These are phyloP conservation scores for Biscutella laevigata DNA, from an alignment of 441 rosid species.

Conservation along the genomic window DNA sequence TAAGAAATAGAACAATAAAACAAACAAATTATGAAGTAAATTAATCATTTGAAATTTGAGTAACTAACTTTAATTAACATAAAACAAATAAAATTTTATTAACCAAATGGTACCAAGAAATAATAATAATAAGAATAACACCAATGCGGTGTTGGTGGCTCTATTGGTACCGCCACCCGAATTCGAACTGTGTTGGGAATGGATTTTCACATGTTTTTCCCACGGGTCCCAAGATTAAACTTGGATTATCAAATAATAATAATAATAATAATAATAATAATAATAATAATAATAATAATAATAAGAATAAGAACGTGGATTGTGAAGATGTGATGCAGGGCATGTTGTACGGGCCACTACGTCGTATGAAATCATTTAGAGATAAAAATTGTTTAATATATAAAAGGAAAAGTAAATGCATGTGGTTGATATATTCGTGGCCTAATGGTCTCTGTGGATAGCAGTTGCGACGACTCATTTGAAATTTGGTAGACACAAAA, in stretches of 20 bases:
- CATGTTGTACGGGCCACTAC: conserved; percentile 28
- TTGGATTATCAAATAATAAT: too few species aligned
- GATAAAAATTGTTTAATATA: not conserved
- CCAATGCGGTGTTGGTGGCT: too few species aligned
- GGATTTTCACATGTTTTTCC: too few species aligned
- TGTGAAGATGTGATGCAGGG: conserved; percentile 14
- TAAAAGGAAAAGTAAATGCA: too few species aligned
- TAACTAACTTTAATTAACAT: not conserved
- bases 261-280: too few species aligned
- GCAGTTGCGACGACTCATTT: conserved; percentile 2
- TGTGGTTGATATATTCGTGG: conserved; percentile 20
- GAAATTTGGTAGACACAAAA: conserved; percentile 3
- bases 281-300: too few species aligned
- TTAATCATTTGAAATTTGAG: conserved; percentile 11
- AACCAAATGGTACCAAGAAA: not conserved
- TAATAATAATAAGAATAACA: too few species aligned
- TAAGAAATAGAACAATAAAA: not conserved
- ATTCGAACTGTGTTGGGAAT: too few species aligned
- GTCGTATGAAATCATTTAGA: conserved; percentile 11
- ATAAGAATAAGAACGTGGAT: conserved; percentile 18
- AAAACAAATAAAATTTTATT: not conserved
- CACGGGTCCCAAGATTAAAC: too few species aligned
- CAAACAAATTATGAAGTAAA: not conserved
- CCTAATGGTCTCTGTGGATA: conserved; percentile 22
- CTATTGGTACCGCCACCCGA: too few species aligned